Evolutionary conservation across 495 filamentous ascomycete genomes (phyloP).

Genomic region (Emericellopsis terricola): DNA sequence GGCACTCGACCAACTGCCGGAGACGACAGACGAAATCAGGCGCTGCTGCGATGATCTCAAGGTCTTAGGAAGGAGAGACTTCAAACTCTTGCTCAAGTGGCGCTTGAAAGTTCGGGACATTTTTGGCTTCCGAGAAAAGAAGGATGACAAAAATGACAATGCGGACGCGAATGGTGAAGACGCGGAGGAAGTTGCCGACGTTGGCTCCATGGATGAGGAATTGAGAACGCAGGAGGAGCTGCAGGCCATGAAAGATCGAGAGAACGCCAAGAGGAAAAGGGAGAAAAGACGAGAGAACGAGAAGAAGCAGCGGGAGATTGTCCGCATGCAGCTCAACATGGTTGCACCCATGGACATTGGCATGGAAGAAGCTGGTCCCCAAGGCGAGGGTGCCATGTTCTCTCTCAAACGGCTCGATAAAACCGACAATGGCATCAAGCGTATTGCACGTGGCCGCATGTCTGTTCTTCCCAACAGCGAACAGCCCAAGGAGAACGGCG

Average conservation of each 20-base stretch:
- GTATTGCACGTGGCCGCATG: slow-evolving; percentile 66
- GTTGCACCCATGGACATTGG: slow-evolving; percentile 89
- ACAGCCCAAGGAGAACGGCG: slow-evolving; percentile 36
- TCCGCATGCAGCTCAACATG: slow-evolving; percentile 95
- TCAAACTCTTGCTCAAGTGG: slow-evolving; percentile 86
- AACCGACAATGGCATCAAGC: slow-evolving; percentile 44
- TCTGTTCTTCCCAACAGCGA: slow-evolving; percentile 33
- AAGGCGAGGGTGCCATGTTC: slow-evolving; percentile 69
- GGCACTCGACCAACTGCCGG: slow-evolving; percentile 73
- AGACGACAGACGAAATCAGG: slow-evolving; percentile 78
- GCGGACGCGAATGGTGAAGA: slow-evolving; percentile 14
- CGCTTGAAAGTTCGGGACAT: slow-evolving; percentile 75
- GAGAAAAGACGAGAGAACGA: slow-evolving; percentile 74
- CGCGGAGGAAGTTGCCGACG: slow-evolving; percentile 57
- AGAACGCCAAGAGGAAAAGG: slow-evolving; percentile 54
- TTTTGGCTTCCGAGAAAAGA: slow-evolving; percentile 74
- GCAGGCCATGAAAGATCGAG: slow-evolving; percentile 60
- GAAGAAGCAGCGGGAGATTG: slow-evolving; percentile 73
- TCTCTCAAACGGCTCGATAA: slow-evolving; percentile 62
- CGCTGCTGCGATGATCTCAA: slow-evolving; percentile 77
- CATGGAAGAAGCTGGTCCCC: slow-evolving; percentile 68
- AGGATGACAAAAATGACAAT: slow-evolving; percentile 29
- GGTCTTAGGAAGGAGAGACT: slow-evolving; percentile 84
- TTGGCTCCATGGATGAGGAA: slow-evolving; percentile 87
- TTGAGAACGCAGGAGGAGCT: slow-evolving; percentile 75